Base-by-base conservation (phyloP, 768 basidiomycete species). In the Pleurotus ostreatus region DNA sequence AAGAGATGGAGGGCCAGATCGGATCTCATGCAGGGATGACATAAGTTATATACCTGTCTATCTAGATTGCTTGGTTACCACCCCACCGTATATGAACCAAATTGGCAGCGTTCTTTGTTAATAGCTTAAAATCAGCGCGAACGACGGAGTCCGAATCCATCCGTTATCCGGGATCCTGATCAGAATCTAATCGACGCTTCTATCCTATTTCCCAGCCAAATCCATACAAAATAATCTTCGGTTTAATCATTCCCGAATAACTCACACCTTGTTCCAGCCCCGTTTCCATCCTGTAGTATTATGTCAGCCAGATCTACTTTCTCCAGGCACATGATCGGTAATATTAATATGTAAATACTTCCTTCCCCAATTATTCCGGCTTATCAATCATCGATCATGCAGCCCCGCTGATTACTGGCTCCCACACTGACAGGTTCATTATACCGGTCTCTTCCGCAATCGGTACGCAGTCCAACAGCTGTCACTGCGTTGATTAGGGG, bases 11-110 rank as follows among this genome's bases (percentile, higher is more conserved):
- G 15, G 12, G 54, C n/a, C 67, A 75, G 74, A 78, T 78, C 65
- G 61, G 61, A 78, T 80, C 77, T 75, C 63, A 72, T 64, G 71
- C 66, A 70, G 70, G 66, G 66, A 72, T 70, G 71, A 38, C 69
- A 64, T 66, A 70, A 75, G 71, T 74, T 71, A 77, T 79, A 72
- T 20, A 34, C 30, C 34, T 51, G 30, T 37, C 41, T 41, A 53
- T 53, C 51, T n/a, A 53, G 51, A 53, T 53, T 30, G 41, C 16
- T 53, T 53, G 51, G 51, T 53, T 53, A 39, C 51, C 51, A 53
- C 51, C 39, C 39, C 51, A 23, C 39, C 39, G 22, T 39, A 52
- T 52, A 49, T 53, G 51, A 53, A 53, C 51, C 38, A 53, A 53
- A 38, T 53, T 53, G 51, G 51, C 51, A 53, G 16, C 51, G 39